Base-by-base conservation (phyloP, 371 early-diverging fungal genomes). In the Blakeslea trispora region DNA sequence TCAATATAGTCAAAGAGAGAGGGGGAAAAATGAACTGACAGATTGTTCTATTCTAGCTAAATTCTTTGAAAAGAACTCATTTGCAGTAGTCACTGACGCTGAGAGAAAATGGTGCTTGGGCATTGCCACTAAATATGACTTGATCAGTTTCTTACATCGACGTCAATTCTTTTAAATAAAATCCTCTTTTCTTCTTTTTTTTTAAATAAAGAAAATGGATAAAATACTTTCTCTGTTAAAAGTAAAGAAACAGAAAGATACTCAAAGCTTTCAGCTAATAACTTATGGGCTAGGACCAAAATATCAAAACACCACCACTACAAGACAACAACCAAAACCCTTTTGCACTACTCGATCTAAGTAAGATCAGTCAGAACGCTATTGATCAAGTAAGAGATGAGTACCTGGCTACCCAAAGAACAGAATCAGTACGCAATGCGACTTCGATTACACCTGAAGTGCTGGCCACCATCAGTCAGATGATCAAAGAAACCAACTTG, bases 101-200 rank as follows among this genome's bases (percentile, higher is more conserved):
- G 78, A 83, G n/a, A 83, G 91, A 48, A 87, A 89, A 63, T 94
- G 90, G 80, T 89, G 91, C 53, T 72, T 92, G 48, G 91, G 89
- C 45, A 87, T 93, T 18, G 90, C 89, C 0, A 91, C 91, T 13
- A 93, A 93, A 59, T 87, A 88, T 52, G 92, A 92, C 53, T 66
- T 90, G 31, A 80, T 91, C 47, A 75, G 77, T 21, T 91, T 89
- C 53, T 62, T 90, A 64, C 81, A 80, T 55, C 66, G 80, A 53
- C 61, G 80, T 34, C 75, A 79, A 50, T 69, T 73, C 19, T 58
- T 79, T 17, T 77, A 74, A 64, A 21, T 37, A 32, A 47, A 28
- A 47, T 24, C 2, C 23, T 45, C 13, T 45, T 45, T 45, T 24
- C 23, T 24, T 23, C 6, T 11, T 45, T 45, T 24, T 37, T 14